phyloP scores from a whole-genome alignment of 75 land plant genomes.

The Pinus taeda region DNA sequence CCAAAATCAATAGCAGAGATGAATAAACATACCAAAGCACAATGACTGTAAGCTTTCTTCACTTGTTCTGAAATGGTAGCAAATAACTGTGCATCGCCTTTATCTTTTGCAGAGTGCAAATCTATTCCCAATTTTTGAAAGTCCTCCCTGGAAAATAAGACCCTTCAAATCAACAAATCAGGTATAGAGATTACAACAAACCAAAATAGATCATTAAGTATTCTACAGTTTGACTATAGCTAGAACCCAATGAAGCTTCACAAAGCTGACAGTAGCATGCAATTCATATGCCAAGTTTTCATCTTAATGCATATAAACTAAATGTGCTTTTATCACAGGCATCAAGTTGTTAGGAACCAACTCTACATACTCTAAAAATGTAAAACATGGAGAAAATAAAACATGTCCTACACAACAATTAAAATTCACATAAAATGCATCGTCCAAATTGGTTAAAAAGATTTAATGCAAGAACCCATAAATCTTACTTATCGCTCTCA shows the following conservation, averaged over 20 bases:
- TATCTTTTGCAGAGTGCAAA: constrained; percentile 37
- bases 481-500: constrained; percentile 48
- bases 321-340: background rate
- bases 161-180: background rate
- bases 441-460: background rate
- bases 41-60: constrained; percentile 34
- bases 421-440: background rate
- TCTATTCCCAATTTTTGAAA: constrained; percentile 49
- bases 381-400: background rate
- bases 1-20: background rate
- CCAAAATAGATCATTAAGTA: background rate
- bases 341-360: background rate
- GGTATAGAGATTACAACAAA: background rate
- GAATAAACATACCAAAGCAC: constrained; percentile 25
- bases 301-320: background rate
- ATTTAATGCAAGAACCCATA: background rate
- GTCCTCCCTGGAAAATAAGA: constrained; percentile 30
- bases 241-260: background rate
- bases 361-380: too few species aligned
- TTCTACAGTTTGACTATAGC: background rate
- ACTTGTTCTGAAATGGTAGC: constrained; percentile 27
- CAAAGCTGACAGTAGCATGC: background rate
- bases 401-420: background rate
- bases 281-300: background rate
- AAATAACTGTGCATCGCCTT: constrained; percentile 36